These are phyloP conservation scores for Candida koratica DNA, from an alignment of 805 yeast species.

Conservation along the genomic window DNA sequence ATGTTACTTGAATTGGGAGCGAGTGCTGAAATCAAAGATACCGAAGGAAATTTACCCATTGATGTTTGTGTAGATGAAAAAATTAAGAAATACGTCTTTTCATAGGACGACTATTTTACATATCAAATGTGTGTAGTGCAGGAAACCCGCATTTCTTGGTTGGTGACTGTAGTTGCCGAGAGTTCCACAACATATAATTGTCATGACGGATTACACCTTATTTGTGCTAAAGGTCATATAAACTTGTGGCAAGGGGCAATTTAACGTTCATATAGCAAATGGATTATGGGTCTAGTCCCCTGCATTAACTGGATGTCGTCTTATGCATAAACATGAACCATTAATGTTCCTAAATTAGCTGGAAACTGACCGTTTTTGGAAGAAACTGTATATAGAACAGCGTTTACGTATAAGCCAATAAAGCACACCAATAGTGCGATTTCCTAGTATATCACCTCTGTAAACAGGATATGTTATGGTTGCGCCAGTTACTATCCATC, in stretches of 20 bases:
- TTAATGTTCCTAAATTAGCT: conserved; percentile 4
- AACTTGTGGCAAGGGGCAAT: conserved; percentile 46
- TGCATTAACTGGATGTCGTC: conserved; percentile 5
- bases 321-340: conserved; percentile 2
- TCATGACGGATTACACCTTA: too few relatives aligned
- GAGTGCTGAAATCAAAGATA: conserved; percentile 44
- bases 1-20: conserved; percentile 65
- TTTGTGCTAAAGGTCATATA: conserved; percentile 40
- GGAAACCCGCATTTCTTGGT: too few relatives aligned
- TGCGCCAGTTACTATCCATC: too few relatives aligned
- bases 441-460: not conserved
- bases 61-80: conserved; percentile 34
- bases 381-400: not conserved
- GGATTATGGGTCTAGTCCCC: conserved; percentile 25
- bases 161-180: too few relatives aligned
- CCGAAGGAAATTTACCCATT: conserved; percentile 47
- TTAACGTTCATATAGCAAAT: conserved; percentile 33
- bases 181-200: too few relatives aligned
- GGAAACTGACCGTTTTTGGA: conserved; percentile 4
- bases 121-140: too few relatives aligned
- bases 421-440: not conserved
- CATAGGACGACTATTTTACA: too few relatives aligned
- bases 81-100: conserved; percentile 23
- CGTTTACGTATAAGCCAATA: not conserved
- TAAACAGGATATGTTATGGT: too few relatives aligned